Evolutionary conservation across 73 alveolate genomes (phyloP), one percentile per base, ranked within the genome.

Genomic region (Paramecium sexaurelia): DNA sequence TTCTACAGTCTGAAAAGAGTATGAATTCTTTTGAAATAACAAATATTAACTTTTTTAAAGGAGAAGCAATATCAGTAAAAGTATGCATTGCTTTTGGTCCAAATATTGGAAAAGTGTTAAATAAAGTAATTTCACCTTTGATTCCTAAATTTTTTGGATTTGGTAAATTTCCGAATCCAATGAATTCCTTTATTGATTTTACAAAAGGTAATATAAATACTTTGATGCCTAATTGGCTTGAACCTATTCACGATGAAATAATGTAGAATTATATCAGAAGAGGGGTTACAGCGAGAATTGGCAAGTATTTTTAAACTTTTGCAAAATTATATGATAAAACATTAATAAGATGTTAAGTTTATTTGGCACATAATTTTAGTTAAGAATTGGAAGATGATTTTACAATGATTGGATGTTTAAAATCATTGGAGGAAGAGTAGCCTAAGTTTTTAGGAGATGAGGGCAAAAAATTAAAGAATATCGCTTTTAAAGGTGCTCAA

Each of bases 241-340:
- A 71, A 19, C 86, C 86, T n/a, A 71, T 71, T n/a, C 86, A 71
- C 35, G 86, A 71, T 71, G 86, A 71, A 71, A 71, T 71, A 37
- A 71, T 71, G 86, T 71, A 71, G 26, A 71, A 71, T 71, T 71
- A 71, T 71, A 71, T 71, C 9, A 4, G 86, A 32, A 71, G 86
- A 71, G 86, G 86, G 0, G 55, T 71, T 1, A 71, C 86, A 5
- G 57, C 55, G 1, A 71, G 86, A 71, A 71, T 71, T 37, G 86
- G 86, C 6, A 71, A 71, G 13, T 71, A 71, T 71, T 71, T 71
- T 71, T 35, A 71, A 71, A 71, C 86, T 4, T 71, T 71, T 71
- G 56, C 56, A 32, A 71, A 71, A 71, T 71, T 71, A 24, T 71
- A 71, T 35, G 86, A 71, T 36, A 71, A 71, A 71, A 71, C 86